phyloP scores from a whole-genome alignment of 345 rosid species.

The Populus tremula region DNA sequence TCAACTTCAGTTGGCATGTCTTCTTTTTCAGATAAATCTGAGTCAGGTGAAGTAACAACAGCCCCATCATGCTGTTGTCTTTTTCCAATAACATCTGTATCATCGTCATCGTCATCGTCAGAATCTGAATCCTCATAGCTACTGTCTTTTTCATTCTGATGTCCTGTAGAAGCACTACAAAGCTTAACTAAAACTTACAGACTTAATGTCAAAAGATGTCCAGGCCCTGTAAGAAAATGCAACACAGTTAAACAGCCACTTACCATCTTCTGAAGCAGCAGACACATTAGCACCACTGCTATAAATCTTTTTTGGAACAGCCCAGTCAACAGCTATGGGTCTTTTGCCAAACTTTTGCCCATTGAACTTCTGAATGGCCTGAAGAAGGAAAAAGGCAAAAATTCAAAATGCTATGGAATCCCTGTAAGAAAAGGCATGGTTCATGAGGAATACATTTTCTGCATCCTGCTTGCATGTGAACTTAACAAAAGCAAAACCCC shows the following conservation, averaged over 20 bases:
- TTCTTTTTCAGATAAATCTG: conserved; percentile 32
- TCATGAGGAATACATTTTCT: conserved; percentile 56
- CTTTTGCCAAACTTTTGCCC: conserved; percentile 66
- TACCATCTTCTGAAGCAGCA: conserved; percentile 59
- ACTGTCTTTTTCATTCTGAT: conserved; percentile 39
- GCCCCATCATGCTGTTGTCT: conserved; percentile 22
- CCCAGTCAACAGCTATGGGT: conserved; percentile 95
- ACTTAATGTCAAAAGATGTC: conserved; percentile 3
- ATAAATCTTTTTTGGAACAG: conserved; percentile 84
- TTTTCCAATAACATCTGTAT: conserved; percentile 3
- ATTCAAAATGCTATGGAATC: background rate
- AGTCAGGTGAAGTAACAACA: conserved; percentile 23
- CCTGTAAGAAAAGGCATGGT: conserved; percentile 10
- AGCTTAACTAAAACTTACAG: conserved; percentile 4
- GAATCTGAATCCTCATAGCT: conserved; percentile 60
- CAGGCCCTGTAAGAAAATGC: background rate
- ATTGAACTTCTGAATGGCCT: conserved; percentile 94
- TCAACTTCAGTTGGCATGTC: conserved; percentile 38
- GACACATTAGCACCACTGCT: conserved; percentile 40
- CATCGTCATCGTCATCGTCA: conserved; percentile 31
- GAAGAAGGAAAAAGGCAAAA: conserved; percentile 25
- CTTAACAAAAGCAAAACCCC: conserved; percentile 93
- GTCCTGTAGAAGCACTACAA: conserved; percentile 38
- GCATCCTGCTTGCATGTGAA: conserved; percentile 88
- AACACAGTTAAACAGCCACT: conserved; percentile 13